Percentiles rank a stretch among this genome's conserved stretches.
Conservation (phyloP, 1,139 yeast genomes). For the Geotrichum carabidarum region DNA sequence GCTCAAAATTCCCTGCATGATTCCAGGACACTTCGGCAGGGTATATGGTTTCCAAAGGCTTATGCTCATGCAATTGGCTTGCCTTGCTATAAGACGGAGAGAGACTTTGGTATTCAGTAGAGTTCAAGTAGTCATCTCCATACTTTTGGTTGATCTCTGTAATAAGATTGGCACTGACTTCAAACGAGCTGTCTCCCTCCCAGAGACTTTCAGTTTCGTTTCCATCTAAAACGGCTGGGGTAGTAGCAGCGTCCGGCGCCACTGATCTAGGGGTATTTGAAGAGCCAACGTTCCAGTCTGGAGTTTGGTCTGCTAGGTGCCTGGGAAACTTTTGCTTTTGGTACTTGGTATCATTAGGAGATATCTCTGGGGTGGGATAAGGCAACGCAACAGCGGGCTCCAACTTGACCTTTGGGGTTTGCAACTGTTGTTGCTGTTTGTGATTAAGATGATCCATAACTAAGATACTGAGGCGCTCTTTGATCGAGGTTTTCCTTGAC, state of each 20-base stretch:
- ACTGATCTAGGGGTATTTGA: background rate
- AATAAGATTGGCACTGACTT: constrained; percentile 5
- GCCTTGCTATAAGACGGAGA: background rate
- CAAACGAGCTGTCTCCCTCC: constrained; percentile 6
- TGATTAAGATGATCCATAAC: constrained; percentile 4
- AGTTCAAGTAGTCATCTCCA: constrained; percentile 6
- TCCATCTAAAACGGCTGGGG: background rate
- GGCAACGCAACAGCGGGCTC: background rate
- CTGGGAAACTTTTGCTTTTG: background rate
- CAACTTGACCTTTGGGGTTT: background rate
- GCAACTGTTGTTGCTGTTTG: background rate
- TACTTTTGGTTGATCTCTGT: constrained; percentile 7
- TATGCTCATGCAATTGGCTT: background rate
- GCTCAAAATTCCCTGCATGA: background rate
- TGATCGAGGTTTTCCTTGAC: background rate
- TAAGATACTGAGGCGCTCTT: background rate
- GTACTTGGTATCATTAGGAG: background rate
- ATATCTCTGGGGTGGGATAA: background rate
- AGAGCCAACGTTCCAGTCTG: background rate
- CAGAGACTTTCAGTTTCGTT: background rate
- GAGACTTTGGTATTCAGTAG: background rate
- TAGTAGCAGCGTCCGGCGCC: background rate
- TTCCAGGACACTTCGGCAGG: background rate
- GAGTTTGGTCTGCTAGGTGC: background rate
- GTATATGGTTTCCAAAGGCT: background rate